Base-by-base conservation (phyloP, 2,329 filamentous ascomycete genomes). In the Monosporascus cannonballus region DNA sequence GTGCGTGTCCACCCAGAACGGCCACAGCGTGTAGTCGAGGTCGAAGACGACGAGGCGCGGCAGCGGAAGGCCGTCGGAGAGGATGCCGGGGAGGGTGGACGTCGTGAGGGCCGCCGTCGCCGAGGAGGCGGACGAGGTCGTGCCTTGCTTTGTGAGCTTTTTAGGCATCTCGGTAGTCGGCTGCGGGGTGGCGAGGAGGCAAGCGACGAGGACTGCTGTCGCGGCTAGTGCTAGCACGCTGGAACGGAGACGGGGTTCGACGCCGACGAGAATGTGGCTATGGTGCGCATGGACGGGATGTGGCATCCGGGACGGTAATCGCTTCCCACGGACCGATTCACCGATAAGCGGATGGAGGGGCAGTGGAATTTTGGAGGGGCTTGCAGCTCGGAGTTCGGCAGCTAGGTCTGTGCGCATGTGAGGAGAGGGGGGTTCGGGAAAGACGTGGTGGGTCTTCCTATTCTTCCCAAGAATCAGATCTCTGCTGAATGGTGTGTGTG, bases 11-110 rank as follows among this genome's bases (percentile, higher is more conserved):
- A 96, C 86, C 93, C 93, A 97, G 73, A 96, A 96, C 4, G 92
- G 91, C 94, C 93, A 97, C n/a, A 97, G 79, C 0, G 94, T 97
- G 77, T 96, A 97, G 77, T 97, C 93, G 57, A 97, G 83, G 69
- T 97, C 94, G 73, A 97, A 96, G 58, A 94, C 89, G 62, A 97
- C 80, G 60, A 96, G 79, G 56, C 86, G 84, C 0, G 92, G 92
- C 1, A 96, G 80, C 0, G 90, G 89, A 0, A 84, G 80, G 42
- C 83, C 71, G 69, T 81, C 76, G 59, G 67, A 64, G 38, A 82
- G 74, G 60, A 76, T 73, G 22, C 67, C 36, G 4, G 77, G 76
- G 27, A 71, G 64, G 1, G 51, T 39, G 6, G 49, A 34, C 47
- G 56, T 46, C 51, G 59, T 54, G 27, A 56, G 39, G 3, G 62